phyloP scores from a whole-genome alignment of 2,329 filamentous ascomycete species.

The Colletotrichum brevisporum region DNA sequence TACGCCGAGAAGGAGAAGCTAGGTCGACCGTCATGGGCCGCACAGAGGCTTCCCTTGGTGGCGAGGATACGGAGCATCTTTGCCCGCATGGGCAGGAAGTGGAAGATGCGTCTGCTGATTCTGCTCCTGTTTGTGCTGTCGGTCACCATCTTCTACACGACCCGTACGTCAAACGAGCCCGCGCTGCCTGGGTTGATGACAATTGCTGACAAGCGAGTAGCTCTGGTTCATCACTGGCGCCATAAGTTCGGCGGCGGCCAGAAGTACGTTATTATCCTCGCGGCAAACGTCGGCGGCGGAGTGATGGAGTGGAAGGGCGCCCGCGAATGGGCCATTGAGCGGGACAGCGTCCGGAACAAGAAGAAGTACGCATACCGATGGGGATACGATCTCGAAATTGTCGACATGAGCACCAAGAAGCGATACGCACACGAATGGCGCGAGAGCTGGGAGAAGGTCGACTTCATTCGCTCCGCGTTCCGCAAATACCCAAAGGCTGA shows the following conservation, averaged over 20 bases:
- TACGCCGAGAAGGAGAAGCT: conserved; percentile 86
- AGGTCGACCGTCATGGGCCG: conserved; percentile 70
- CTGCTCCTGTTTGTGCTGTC: conserved; percentile 72
- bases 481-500: conserved; percentile 95
- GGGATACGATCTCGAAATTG: conserved; percentile 96
- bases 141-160: conserved; percentile 77
- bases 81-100: conserved; percentile 72
- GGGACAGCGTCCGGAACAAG: conserved; percentile 97
- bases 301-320: conserved; percentile 99
- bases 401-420: conserved; percentile 99
- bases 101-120: conserved; percentile 74
- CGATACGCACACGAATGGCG: conserved; percentile 99
- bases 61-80: conserved; percentile 62
- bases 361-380: conserved; percentile 86
- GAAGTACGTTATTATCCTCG: conserved; percentile 94
- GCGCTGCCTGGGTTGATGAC: conserved; percentile 22
- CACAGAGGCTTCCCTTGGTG: conserved; percentile 60
- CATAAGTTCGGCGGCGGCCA: conserved; percentile 85
- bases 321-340: conserved; percentile 97
- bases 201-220: conserved; percentile 53
- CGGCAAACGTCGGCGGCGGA: conserved; percentile 93
- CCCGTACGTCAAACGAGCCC: conserved; percentile 75
- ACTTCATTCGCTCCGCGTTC: conserved; percentile 89
- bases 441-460: conserved; percentile 99
- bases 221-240: conserved; percentile 75